Conservation (phyloP, 164 flowering plant genomes). For the Chimonanthus praecox region DNA sequence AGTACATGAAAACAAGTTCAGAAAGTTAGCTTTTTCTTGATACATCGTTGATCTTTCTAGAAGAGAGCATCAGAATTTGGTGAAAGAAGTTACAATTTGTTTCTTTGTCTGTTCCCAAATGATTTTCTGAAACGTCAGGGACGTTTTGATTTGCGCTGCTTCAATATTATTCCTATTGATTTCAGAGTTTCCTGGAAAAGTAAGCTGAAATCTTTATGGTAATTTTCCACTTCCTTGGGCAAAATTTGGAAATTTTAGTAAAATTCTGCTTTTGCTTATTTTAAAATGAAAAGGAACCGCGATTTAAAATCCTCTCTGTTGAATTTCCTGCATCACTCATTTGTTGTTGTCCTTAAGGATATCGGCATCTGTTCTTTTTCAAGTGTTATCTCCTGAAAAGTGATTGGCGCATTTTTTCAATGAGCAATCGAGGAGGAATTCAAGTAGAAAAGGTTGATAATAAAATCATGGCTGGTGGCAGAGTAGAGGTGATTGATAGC, state of each 20-base stretch:
- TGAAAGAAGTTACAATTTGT: too few species aligned
- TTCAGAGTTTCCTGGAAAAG: background rate
- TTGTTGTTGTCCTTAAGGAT: too few species aligned
- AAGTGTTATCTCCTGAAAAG: background rate
- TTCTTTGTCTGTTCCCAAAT: too few species aligned
- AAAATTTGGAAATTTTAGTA: background rate
- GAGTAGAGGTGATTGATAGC: conserved; percentile 45
- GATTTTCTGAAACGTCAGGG: too few species aligned
- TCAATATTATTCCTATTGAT: background rate
- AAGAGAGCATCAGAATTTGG: too few species aligned
- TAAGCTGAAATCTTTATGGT: background rate
- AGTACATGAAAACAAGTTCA: too few species aligned
- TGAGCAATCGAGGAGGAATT: background rate
- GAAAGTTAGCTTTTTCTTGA: too few species aligned
- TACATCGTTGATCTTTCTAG: too few species aligned
- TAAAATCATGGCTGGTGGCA: conserved; percentile 17
- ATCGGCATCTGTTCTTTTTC: too few species aligned
- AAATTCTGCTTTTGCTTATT: background rate
- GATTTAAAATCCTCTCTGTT: too few species aligned
- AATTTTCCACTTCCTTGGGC: background rate
- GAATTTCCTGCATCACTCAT: too few species aligned
- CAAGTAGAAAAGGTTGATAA: background rate
- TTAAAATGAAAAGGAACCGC: background rate
- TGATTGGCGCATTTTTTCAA: background rate
- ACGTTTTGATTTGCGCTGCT: background rate